Base-by-base conservation (phyloP, 192 early-diverging fungal species). In the Pecoramyces ruminantium region DNA sequence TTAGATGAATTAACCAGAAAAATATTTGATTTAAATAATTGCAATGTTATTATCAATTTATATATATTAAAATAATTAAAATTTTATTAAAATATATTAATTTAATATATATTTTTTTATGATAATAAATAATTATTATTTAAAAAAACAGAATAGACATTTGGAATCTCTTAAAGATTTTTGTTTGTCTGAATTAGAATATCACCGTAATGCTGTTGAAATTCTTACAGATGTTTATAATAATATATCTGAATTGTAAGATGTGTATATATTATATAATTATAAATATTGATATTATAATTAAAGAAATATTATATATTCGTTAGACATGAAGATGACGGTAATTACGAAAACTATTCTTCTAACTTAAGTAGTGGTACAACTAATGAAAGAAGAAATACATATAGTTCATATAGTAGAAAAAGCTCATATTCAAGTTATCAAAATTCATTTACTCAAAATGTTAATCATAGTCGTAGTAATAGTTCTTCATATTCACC, bases 1-100 rank as follows among this genome's bases (percentile, higher is more conserved):
- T n/a, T n/a, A n/a, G 88, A 92, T 30, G 92, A 94, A 78, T 83
- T 95, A 39, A 88, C 91, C 18, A 86, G 88, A 6, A 87, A 92
- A 78, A 99, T 99, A 95, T 84, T 92, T 84, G 83, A 87, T 51
- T 87, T 99, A 81, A 91, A 95, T 84, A 92, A 95, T 16, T 90
- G 90, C 78, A 95, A 98, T 87, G 93, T 93, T 91, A 77, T 86
- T 83, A 28, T n/a, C 11, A 40, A 13, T n/a, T 12, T 13, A 5
- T 79, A 4, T 79, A 21, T 13, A 81, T 0, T 18, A 12, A n/a
- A 29, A 2, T n/a, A n/a, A 40, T 15, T 15, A 1, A 14, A 13
- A 15, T 15, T 40, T 4, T 51, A 21, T 21, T 21, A 4, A 14
- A 40, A n/a, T n/a, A n/a, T n/a, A n/a, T n/a, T n/a, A n/a, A n/a